phyloP scores from a whole-genome alignment of 2,329 filamentous ascomycete species.

The Alternaria novae-zelandiae region DNA sequence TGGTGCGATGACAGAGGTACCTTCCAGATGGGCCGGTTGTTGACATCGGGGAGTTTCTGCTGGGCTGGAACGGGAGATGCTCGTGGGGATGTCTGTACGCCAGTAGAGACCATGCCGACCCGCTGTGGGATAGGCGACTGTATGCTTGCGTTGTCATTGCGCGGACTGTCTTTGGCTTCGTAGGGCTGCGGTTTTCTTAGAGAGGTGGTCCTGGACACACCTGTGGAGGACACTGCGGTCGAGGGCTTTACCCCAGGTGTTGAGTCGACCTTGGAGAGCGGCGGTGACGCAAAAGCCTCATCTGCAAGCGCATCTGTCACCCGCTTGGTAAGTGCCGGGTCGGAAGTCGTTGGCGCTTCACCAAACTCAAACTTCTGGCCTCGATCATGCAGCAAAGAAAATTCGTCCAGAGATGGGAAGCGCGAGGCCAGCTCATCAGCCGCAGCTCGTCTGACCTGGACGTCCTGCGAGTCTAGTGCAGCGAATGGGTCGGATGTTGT shows the following conservation, averaged over 20 bases:
- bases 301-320: constrained; percentile 81
- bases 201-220: constrained; percentile 41
- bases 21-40: constrained; percentile 59
- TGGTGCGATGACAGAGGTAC: constrained; percentile 56
- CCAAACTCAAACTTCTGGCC: constrained; percentile 84
- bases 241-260: constrained; percentile 37
- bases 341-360: constrained; percentile 49
- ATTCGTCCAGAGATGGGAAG: constrained; percentile 93
- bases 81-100: constrained; percentile 78
- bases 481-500: constrained; percentile 85
- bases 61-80: constrained; percentile 41
- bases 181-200: constrained; percentile 37
- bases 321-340: constrained; percentile 64
- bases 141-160: constrained; percentile 36
- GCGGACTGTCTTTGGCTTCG: constrained; percentile 31
- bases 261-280: constrained; percentile 34
- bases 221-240: constrained; percentile 39
- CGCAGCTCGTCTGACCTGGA: constrained; percentile 55
- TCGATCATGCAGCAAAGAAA: constrained; percentile 85
- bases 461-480: constrained; percentile 75
- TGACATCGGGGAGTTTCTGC: constrained; percentile 49
- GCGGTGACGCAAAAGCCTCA: constrained; percentile 73
- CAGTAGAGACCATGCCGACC: constrained; percentile 68
- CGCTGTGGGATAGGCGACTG: constrained; percentile 57
- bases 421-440: constrained; percentile 82